A percentile compares a stretch with the other conserved stretches of the same genome.
phyloP scores from a whole-genome alignment of 306 rosid species.

The Quercus wislizeni region DNA sequence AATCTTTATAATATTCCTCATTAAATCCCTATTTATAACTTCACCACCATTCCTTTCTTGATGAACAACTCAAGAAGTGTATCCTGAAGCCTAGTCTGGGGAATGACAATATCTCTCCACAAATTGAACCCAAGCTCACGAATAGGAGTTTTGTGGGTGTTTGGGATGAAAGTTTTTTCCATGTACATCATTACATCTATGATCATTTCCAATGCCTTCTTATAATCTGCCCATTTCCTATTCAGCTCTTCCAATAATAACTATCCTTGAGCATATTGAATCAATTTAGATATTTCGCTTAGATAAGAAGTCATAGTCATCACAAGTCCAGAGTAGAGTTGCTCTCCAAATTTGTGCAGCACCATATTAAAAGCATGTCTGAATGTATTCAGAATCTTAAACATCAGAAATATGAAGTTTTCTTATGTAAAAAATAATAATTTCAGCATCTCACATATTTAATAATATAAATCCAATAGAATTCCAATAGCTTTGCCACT shows the following conservation, averaged over 20 bases:
- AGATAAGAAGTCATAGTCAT: conserved; percentile 44
- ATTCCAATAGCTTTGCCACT: not conserved
- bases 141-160: conserved; percentile 49
- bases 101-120: conserved; percentile 54
- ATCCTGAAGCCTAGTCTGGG: conserved; percentile 41
- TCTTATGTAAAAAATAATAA: not conserved
- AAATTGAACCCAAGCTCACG: conserved; percentile 44
- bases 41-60: conserved; percentile 48
- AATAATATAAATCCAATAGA: too few species aligned
- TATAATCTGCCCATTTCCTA: conserved; percentile 56
- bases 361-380: conserved; percentile 60
- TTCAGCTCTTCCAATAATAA: conserved; percentile 51
- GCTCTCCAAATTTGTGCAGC: conserved; percentile 52
- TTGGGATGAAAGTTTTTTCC: conserved; percentile 52
- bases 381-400: conserved; percentile 12
- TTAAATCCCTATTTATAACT: conserved; percentile 47
- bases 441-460: too few species aligned
- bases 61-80: conserved; percentile 43
- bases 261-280: conserved; percentile 53
- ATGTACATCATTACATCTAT: conserved; percentile 58
- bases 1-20: conserved; percentile 48
- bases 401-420: conserved; percentile 2
- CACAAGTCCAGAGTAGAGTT: conserved; percentile 50
- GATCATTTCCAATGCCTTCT: conserved; percentile 55
- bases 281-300: conserved; percentile 35